phyloP scores from a whole-genome alignment of 345 rosid species.

The Nephelium lappaceum region DNA sequence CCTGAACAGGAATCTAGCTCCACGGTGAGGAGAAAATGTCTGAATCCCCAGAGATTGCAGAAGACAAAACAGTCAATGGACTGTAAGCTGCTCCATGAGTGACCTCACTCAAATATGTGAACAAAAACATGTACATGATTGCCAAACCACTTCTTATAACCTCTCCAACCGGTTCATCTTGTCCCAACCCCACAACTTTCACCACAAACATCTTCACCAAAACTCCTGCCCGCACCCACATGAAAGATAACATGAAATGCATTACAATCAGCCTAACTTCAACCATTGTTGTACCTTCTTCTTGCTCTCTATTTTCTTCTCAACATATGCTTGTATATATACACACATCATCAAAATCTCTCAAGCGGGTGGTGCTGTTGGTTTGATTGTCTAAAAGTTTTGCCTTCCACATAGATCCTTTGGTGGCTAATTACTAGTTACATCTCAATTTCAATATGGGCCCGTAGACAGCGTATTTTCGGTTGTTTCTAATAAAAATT shows the following conservation, averaged over 20 bases:
- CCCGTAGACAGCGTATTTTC: no score
- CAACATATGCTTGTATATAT: background rate
- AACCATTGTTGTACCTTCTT: conserved; percentile 18
- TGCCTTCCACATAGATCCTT: no score
- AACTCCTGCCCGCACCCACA: conserved; percentile 78
- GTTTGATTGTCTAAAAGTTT: no score
- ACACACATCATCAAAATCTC: no score
- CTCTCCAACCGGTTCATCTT: conserved; percentile 43
- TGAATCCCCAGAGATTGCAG: conserved; percentile 64
- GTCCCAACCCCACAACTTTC: conserved; percentile 46
- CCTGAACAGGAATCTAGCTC: conserved; percentile 82
- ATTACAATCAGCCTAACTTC: conserved; percentile 35
- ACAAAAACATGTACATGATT: conserved; percentile 59
- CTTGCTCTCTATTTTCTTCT: background rate
- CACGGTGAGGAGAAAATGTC: conserved; percentile 52
- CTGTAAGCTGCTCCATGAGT: conserved; percentile 70
- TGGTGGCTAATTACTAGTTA: no score
- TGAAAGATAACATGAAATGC: conserved; percentile 60
- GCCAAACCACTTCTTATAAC: conserved; percentile 39
- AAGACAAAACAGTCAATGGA: conserved; percentile 64
- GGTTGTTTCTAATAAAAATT: no score
- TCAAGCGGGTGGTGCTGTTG: no score
- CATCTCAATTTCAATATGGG: no score
- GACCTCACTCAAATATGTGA: conserved; percentile 56
- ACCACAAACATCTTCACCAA: conserved; percentile 57